These are phyloP conservation scores for Adansonia grandidieri DNA, from an alignment of 441 rosid genomes.

Conservation along the genomic window DNA sequence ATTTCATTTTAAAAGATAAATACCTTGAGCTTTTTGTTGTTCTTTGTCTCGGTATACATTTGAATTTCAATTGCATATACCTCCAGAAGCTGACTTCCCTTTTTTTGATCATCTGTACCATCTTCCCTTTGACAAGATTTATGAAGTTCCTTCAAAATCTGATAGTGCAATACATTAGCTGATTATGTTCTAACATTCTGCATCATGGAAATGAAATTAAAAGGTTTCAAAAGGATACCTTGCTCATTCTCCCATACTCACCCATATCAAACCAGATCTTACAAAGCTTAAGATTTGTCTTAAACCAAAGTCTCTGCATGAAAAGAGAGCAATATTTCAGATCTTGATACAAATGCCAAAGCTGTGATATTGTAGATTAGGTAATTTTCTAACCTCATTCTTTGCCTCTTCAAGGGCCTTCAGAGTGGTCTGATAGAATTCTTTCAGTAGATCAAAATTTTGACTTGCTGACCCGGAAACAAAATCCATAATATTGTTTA, in stretches of 20 bases:
- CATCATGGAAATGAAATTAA: background rate
- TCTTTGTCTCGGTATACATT: conserved; percentile 98
- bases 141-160: conserved; percentile 95
- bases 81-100: conserved; percentile 99
- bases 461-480: conserved; percentile 99
- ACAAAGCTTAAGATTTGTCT: conserved; percentile 97
- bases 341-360: conserved; percentile 25
- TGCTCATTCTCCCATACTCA: conserved; percentile 95
- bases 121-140: conserved; percentile 97
- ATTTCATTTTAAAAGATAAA: background rate
- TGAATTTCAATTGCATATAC: conserved; percentile 97
- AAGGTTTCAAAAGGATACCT: conserved; percentile 51
- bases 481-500: conserved; percentile 98
- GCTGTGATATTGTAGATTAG: conserved; percentile 1
- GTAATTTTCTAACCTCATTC: conserved; percentile 69
- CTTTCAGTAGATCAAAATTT: conserved; percentile 81
- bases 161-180: conserved; percentile 25
- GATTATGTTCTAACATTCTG: background rate
- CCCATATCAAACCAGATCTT: conserved; percentile 99
- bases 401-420: conserved; percentile 99
- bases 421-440: conserved; percentile 93
- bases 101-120: conserved; percentile 98
- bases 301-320: conserved; percentile 97
- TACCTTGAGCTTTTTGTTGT: conserved; percentile 97
- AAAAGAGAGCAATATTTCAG: conserved; percentile 30